Conservation (phyloP, 164 flowering plant species). For the Chimonanthus praecox region DNA sequence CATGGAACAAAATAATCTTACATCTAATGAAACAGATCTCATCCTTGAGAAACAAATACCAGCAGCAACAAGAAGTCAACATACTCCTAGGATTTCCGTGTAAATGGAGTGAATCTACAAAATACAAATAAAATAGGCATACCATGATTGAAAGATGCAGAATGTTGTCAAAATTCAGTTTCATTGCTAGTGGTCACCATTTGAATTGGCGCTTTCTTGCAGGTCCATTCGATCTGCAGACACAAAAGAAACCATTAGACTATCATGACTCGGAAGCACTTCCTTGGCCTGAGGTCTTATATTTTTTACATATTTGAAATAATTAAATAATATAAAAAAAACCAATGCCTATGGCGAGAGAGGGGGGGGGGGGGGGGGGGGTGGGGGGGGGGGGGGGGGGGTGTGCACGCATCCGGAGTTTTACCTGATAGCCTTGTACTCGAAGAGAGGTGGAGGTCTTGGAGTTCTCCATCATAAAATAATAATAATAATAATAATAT, state of each 20-base stretch:
- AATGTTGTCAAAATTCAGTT: background rate
- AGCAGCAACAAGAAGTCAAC: no score
- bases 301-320: background rate
- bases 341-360: background rate
- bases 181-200: constrained; percentile 19
- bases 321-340: background rate
- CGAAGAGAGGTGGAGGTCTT: background rate
- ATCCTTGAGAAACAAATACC: no score
- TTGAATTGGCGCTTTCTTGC: constrained; percentile 34
- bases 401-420: background rate
- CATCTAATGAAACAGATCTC: no score
- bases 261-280: background rate
- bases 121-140: no score
- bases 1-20: no score
- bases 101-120: no score
- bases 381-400: background rate
- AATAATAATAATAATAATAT: no score
- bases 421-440: background rate
- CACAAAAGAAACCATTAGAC: constrained; percentile 3
- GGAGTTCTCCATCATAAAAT: no score
- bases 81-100: no score
- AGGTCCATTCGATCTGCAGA: constrained; percentile 43
- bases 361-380: background rate
- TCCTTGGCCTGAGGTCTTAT: background rate
- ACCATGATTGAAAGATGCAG: background rate